phyloP scores from a whole-genome alignment of 257 asterid species.

The Solanum habrochaites region DNA sequence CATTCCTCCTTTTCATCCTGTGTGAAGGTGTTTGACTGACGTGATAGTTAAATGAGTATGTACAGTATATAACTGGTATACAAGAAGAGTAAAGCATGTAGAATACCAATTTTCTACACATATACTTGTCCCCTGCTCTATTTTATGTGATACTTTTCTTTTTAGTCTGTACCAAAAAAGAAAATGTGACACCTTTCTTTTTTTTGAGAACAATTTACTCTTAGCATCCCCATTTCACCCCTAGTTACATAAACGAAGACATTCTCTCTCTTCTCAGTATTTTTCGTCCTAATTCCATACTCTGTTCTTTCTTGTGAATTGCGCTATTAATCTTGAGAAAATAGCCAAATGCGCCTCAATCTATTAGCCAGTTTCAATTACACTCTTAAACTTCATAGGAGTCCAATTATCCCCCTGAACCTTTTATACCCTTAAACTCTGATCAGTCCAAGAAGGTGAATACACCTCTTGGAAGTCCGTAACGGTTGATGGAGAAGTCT shows the following conservation, averaged over 20 bases:
- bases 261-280: not conserved
- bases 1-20: not conserved
- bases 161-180: not conserved
- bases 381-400: not conserved
- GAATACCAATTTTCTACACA: not conserved
- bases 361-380: not conserved
- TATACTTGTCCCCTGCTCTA: not conserved
- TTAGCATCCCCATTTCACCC: not conserved
- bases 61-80: not conserved
- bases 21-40: not conserved
- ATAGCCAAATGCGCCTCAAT: not conserved
- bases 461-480: not conserved
- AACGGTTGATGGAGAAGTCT: not conserved
- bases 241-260: not conserved
- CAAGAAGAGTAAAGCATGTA: not conserved
- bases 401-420: not conserved
- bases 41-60: not conserved
- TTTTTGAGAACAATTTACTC: not conserved
- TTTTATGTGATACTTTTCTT: not conserved
- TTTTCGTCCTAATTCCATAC: not conserved
- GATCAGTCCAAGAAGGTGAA: not conserved
- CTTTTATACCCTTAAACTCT: not conserved
- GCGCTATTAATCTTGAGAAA: not conserved
- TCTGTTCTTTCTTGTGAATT: not conserved
- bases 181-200: not conserved